Evolutionary conservation across 164 flowering plant species (phyloP), one percentile per base, ranked within the genome.

Genomic region (Umbilicus rupestris): DNA sequence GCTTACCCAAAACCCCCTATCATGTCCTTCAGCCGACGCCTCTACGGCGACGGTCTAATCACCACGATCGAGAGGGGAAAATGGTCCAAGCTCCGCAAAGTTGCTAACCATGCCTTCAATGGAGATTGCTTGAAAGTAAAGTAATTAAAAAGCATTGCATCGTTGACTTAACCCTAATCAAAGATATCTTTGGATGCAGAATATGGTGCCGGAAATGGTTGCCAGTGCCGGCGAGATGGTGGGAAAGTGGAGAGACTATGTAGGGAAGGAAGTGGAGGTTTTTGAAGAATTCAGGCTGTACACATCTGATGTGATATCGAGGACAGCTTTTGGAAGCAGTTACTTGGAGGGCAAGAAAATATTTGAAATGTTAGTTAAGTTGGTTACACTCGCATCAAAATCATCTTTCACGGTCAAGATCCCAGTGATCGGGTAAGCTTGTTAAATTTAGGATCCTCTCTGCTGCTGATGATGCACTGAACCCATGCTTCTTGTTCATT

Each of bases 321-420:
- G 72, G 69, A 79, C 84, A 20, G 86, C 86, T 15, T 84, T 84
- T 68, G 88, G 84, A 35, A 84, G 83, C 72, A 82, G 72, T 49
- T 80, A 76, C 52, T 17, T 63, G 42, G 81, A 84, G 71, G 86
- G 86, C 19, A 41, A 77, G 70, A 68, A 65, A 1, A 79, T 80
- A 14, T 78, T 84, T 26, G 62, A 79, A 4, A 73, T 73, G 76
- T 28, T 73, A 14, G 69, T 20, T 12, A 42, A 65, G 50, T 42
- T 82, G 70, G 66, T 24, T 9, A 5, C 41, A n/a, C 9, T 80
- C 1, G 16, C 35, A 9, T 33, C 66, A 39, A 66, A 16, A 52
- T 77, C 68, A 42, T 42, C 20, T 3, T 49, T 41, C 49, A 69
- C 62, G 39, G 26, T 71, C 29, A 66, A 71, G 59, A 19, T 73